Evolutionary conservation across 176 grass and related monocot genomes (phyloP), one percentile per base, ranked within the genome.

Genomic region (Stipa capillata): DNA sequence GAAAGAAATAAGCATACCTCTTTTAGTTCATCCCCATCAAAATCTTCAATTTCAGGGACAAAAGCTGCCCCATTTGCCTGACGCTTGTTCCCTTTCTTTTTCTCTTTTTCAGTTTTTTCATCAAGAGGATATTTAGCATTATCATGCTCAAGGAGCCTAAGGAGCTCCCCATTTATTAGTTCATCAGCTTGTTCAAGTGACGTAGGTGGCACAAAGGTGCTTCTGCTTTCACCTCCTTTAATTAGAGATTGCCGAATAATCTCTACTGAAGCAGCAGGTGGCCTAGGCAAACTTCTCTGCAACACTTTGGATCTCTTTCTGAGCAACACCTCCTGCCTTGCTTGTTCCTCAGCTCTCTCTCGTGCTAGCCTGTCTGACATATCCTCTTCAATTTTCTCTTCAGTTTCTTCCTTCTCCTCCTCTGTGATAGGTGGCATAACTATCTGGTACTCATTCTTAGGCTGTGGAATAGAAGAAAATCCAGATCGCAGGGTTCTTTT

Each of bases 281-380:
- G 91, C 74, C 91, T 94, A 65, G 95, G 94, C 49, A 97, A 83
- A 57, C 89, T 88, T 77, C 91, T 88, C 77, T 97, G 95, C 63
- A 97, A 89, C 41, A 97, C 95, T 88, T 94, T 94, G 37, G 89
- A 97, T 72, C 91, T 94, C 84, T 94, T 97, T 56, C 92, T 94
- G 31, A 92, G 89, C 65, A 97, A 86, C 12, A 80, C 91, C 15
- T 97, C 89, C 42, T 86, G 79, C 84, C 87, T 90, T 48, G 79
- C 82, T 71, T 90, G 87, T 82, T 91, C 91, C 37, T 97, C 85
- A 68, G 87, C 91, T 81, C 79, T 90, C 65, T 92, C 82, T 81
- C 91, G 89, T 56, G 89, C 91, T 70, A 89, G 63, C 77, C 49
- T 92, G 56, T 92, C 89, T 51, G 89, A 90, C 89, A 97, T 97